A percentile compares a stretch with the other conserved stretches of the same genome.
These are phyloP conservation scores for Neurospora sp. DNA, from an alignment of 495 filamentous ascomycete species.

Conservation along the genomic window DNA sequence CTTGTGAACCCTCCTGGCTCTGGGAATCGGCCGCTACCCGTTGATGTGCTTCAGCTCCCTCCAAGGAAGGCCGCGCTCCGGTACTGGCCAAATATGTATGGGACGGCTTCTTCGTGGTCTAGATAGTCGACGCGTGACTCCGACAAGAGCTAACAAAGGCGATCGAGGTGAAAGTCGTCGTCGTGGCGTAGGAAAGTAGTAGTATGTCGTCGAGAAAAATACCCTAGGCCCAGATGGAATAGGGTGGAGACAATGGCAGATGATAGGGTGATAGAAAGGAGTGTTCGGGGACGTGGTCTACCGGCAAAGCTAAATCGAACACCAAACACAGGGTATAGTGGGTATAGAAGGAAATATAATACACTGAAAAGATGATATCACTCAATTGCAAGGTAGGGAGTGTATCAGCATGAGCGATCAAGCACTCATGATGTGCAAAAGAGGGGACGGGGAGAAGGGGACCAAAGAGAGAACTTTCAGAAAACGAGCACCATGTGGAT, in stretches of 20 bases:
- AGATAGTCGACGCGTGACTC: background rate
- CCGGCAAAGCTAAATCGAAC: background rate
- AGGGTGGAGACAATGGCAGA: background rate
- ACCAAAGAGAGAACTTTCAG: background rate
- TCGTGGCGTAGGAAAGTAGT: constrained; percentile 5
- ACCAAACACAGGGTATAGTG: background rate
- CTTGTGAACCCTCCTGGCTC: background rate
- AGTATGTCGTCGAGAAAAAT: constrained; percentile 4
- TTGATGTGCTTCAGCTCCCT: background rate
- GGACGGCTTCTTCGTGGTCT: background rate
- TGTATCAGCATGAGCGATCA: background rate
- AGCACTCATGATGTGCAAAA: background rate
- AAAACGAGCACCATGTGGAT: background rate
- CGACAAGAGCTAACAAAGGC: background rate
- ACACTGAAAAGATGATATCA: background rate
- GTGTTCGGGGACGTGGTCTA: background rate
- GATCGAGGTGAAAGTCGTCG: background rate
- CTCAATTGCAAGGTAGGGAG: background rate
- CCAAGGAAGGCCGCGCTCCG: background rate
- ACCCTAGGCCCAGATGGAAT: background rate
- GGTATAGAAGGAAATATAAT: background rate
- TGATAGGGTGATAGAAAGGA: background rate
- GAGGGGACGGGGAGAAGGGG: background rate
- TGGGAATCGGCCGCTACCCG: background rate
- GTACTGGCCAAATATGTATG: background rate